These are phyloP conservation scores for Eragrostis nindensis DNA, from an alignment of 176 grass and related monocot species.

Conservation along the genomic window DNA sequence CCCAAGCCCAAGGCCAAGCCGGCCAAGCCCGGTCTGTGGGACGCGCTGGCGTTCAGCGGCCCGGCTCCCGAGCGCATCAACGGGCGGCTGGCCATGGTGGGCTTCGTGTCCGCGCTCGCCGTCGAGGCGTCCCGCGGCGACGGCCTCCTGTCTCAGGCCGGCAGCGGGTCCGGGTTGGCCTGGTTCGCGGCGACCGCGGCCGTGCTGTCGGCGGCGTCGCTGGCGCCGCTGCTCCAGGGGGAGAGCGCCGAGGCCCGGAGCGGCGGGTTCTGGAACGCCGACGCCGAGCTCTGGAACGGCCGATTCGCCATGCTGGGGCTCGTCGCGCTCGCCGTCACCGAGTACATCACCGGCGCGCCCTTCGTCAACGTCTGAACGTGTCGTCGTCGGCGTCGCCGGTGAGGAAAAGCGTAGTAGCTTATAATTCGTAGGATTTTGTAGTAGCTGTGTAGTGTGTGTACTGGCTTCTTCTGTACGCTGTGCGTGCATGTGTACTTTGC, in stretches of 20 bases:
- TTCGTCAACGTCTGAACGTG: constrained; percentile 45
- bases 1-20: neutral
- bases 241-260: neutral
- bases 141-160: constrained; percentile 44
- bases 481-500: neutral
- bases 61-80: constrained; percentile 72
- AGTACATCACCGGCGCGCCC: constrained; percentile 55
- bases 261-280: too few relatives aligned
- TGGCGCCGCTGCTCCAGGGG: constrained; percentile 70
- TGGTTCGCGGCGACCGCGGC: constrained; percentile 46
- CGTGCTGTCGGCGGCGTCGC: constrained; percentile 56
- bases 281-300: too few relatives aligned
- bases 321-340: constrained; percentile 50
- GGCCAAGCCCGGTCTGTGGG: constrained; percentile 30
- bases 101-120: constrained; percentile 56
- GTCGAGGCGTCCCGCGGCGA: constrained; percentile 52
- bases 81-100: constrained; percentile 64
- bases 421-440: too few relatives aligned
- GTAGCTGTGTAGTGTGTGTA: too few relatives aligned
- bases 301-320: neutral
- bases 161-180: constrained; percentile 45
- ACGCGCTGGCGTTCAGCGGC: constrained; percentile 60
- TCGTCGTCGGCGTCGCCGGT: too few relatives aligned
- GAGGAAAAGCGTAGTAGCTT: too few relatives aligned
- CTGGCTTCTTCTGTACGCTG: too few relatives aligned